Base-by-base conservation (phyloP, 805 yeast genomes). In the Barnettozyma sucrosica region DNA sequence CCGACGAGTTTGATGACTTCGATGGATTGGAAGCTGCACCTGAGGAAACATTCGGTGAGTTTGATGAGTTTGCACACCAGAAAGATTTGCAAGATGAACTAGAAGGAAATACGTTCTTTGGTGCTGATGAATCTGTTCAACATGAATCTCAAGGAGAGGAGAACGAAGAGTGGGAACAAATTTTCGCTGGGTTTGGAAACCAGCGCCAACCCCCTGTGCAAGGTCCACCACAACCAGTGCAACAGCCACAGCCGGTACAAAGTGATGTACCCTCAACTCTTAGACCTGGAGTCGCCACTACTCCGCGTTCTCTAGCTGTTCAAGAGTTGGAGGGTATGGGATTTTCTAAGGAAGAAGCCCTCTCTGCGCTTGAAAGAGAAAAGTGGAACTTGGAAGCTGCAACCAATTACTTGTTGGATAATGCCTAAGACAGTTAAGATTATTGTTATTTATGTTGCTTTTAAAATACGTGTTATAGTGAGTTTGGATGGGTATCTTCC, bases 261-360 rank as follows among this genome's bases (percentile, higher is more conserved):
- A 23, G 34, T 24, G 34, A 11, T 8, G 45, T 47, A 1, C 25
- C 44, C 8, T 18, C 43, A 16, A 34, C 55, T 1, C 49, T 51
- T 5, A 58, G 57, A 36, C 64, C 68, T 25, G 62, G 59, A n/a
- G 53, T 67, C 47, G 74, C 74, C 1, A 66, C 71, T 1, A 64
- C 74, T 3, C 80, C 80, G 21, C 73, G 75, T 23, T 70, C 75
- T 3, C 59, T 76, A 48, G 86, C 92, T 1, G 71, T 89, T 40
- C 84, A 81, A 55, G 95, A 90, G 64, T 70, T 90, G 52, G 79
- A 81, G 20, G 89, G 90, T 32, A 90, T 90, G 97, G 98, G 98
- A 2, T 90, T 90, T 61, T 76, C 80, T 16, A 74, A 76, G 53
- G 70, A 72, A 0, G 82, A 80, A 45, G 89, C 92, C 1, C 56